Base-by-base conservation (phyloP, 1,284 basidiomycete genomes). In the Agroathelia rolfsii region DNA sequence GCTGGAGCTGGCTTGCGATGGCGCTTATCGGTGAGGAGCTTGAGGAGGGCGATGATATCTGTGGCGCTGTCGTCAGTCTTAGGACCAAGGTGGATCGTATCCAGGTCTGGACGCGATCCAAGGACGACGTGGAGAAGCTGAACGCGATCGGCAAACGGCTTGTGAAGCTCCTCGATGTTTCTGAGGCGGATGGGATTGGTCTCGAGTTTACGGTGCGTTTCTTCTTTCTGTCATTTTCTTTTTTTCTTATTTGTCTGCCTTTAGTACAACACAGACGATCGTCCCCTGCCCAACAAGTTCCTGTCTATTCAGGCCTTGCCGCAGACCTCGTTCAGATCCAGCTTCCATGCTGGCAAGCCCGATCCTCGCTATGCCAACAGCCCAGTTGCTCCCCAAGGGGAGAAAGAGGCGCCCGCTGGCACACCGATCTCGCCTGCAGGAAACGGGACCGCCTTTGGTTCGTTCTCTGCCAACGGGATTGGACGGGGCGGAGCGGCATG, bases 1-100 rank as follows among this genome's bases (percentile, higher is more conserved):
- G 78, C 55, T 96, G 92, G 92, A 71, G 73, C 32, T 93, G 84
- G 76, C 66, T 95, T 20, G 79, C 86, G 10, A 84, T 95, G 76
- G 88, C 83, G 1, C 66, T 95, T 16, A 82, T 95, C 5, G 92
- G 92, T 2, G 84, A 95, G 56, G 78, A 90, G 49, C 56, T 95
- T 27, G 90, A 95, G 51, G 84, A 85, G 13, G 71, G 72, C 12
- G 82, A 93, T 50, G 77, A 86, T 47, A 81, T 93, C 36, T 92
- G 88, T 46, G 90, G 88, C 19, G 84, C 87, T 1, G 92, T 96
- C 13, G 88, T 93, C 33, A 87, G 84, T 43, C 61, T 89, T 47
- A 69, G 87, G 43, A 80, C 76, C 40, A 88, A 89, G 55, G 79
- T 90, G 28, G 87, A 94, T 53, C 65, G 92, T 28, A 87, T 95